These are phyloP conservation scores for Venturia aucupariae DNA, from an alignment of 2,329 filamentous ascomycete genomes.

Conservation along the genomic window DNA sequence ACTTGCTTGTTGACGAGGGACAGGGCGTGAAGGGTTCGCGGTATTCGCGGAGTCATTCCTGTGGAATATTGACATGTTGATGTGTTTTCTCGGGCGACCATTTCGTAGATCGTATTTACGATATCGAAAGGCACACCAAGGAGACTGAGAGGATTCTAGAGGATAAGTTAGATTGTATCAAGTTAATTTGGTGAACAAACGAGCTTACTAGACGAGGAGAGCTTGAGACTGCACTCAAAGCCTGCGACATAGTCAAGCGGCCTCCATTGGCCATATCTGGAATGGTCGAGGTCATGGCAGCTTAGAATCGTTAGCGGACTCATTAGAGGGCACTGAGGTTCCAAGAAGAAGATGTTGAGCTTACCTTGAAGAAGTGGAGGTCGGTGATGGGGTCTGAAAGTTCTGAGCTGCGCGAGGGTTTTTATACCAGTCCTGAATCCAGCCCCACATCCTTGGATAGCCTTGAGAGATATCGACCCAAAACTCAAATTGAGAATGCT, in stretches of 20 bases:
- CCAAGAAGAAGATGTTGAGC: neutral
- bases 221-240: no score
- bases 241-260: neutral
- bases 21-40: neutral
- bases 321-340: neutral
- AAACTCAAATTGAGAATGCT: neutral
- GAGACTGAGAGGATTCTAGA: neutral
- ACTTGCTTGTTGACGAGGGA: neutral
- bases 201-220: no score
- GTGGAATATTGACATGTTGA: neutral
- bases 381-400: neutral
- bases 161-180: neutral
- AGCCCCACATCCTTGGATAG: neutral
- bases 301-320: neutral
- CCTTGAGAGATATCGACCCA: neutral
- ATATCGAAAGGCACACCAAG: neutral
- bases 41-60: neutral
- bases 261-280: neutral
- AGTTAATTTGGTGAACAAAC: no score
- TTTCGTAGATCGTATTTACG: neutral
- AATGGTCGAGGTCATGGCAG: neutral
- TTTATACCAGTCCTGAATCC: neutral
- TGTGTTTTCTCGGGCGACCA: neutral
- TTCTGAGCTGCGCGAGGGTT: neutral
- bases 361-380: neutral